Conservation (phyloP, 2,329 filamentous ascomycete species). For the Biscogniauxia marginata region DNA sequence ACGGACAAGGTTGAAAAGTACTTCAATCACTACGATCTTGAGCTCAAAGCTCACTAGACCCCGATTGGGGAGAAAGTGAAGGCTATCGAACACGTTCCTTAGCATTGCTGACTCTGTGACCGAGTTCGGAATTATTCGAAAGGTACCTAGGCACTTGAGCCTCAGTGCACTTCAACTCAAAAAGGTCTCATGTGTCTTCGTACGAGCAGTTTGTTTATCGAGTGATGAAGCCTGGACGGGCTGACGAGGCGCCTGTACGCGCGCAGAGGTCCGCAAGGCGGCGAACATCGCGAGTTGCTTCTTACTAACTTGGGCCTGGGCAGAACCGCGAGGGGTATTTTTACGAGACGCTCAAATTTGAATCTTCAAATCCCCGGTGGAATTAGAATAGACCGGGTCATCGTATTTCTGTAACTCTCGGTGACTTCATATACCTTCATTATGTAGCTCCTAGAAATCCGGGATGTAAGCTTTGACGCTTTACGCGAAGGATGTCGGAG, state of each 20-base stretch:
- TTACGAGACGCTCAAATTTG: constrained; percentile 69
- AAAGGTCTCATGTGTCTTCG: too few species aligned
- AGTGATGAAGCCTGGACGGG: constrained; percentile 63
- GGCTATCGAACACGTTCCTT: constrained; percentile 66
- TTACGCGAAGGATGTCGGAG: too few species aligned
- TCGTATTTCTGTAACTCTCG: constrained; percentile 72
- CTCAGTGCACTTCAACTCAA: neutral
- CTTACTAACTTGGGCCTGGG: too few species aligned
- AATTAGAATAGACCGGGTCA: constrained; percentile 68
- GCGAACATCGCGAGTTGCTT: constrained; percentile 47
- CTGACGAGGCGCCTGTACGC: constrained; percentile 53
- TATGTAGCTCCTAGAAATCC: too few species aligned
- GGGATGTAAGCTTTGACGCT: too few species aligned
- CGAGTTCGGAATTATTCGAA: constrained; percentile 68
- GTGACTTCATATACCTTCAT: constrained; percentile 40
- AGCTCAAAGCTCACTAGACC: constrained; percentile 67
- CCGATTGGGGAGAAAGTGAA: constrained; percentile 76
- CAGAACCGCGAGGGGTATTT: constrained; percentile 67
- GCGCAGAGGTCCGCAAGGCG: constrained; percentile 56
- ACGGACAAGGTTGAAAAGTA: constrained; percentile 66
- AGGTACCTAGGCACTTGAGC: constrained; percentile 36
- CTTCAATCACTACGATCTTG: constrained; percentile 62
- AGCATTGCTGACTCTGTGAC: constrained; percentile 73
- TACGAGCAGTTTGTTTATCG: constrained; percentile 66
- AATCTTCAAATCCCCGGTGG: constrained; percentile 72